Percentiles rank a stretch among this genome's conserved stretches.
These are phyloP conservation scores for Akanthomyces muscarius DNA, from an alignment of 2,329 filamentous ascomycete species.

Conservation along the genomic window DNA sequence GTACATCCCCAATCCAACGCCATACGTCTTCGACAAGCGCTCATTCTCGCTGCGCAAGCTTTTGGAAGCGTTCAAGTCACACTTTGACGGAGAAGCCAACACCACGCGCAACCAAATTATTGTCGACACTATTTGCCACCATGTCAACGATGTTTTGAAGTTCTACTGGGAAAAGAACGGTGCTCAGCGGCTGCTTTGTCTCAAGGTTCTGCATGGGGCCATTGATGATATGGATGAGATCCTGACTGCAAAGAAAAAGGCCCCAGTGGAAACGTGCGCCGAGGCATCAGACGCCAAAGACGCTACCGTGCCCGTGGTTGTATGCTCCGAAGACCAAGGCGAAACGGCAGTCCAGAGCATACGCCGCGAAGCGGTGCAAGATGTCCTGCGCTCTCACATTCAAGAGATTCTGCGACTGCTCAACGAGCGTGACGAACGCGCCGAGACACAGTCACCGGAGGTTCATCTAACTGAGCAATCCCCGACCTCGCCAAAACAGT, in stretches of 20 bases:
- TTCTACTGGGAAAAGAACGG: conserved; percentile 23
- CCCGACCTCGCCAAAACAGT: conserved; percentile 19
- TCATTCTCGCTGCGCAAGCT: conserved; percentile 42
- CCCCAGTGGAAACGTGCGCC: neutral
- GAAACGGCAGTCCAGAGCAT: conserved; percentile 22
- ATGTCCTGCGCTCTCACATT: conserved; percentile 47
- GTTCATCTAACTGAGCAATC: neutral
- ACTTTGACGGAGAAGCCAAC: conserved; percentile 25
- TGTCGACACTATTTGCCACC: conserved; percentile 24
- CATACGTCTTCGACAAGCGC: conserved; percentile 49
- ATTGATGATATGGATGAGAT: conserved; percentile 41
- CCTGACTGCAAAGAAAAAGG: conserved; percentile 33
- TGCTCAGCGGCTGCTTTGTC: conserved; percentile 30
- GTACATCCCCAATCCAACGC: conserved; percentile 54
- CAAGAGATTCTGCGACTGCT: conserved; percentile 46
- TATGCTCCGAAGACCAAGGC: conserved; percentile 6
- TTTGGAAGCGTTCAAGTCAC: conserved; percentile 35
- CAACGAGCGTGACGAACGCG: conserved; percentile 35
- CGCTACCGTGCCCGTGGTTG: neutral
- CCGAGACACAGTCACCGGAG: conserved; percentile 24
- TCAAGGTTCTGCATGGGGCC: conserved; percentile 38
- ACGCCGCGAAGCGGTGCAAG: conserved; percentile 37
- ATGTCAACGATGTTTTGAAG: conserved; percentile 25
- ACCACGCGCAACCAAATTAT: conserved; percentile 24
- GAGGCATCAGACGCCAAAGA: neutral